Base-by-base conservation (phyloP, 805 yeast species). In the Suhomyces tanzawaensis region DNA sequence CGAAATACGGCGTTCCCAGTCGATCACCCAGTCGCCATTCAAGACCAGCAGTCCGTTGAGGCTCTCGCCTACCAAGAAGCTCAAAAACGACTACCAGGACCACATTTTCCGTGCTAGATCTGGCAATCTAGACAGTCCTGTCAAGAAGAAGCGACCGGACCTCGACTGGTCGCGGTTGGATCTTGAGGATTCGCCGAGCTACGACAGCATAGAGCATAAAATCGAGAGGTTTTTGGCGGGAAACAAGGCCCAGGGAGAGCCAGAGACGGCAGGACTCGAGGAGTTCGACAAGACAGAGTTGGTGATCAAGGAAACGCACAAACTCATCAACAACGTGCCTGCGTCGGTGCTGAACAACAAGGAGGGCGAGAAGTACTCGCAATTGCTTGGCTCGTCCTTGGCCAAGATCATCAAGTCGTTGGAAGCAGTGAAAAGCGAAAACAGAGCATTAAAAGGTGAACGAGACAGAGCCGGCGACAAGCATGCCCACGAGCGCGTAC, bases 241-340 rank as follows among this genome's bases (percentile, higher is more conserved):
- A n/a, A 18, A 29, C 16, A 18, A 16, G 4, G 30, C 17, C 12
- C 24, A 25, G 12, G 36, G 32, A 3, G 17, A 13, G 9, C n/a
- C 11, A 14, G 18, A 24, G 11, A 7, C n/a, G 9, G 9, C 16
- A 7, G 29, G 19, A 17, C 19, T 40, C 7, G 35, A 38, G 19
- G 47, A 40, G n/a, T 41, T 29, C 14, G 49, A 50, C 21, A 36
- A 44, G 13, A 45, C 53, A 5, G 62, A 58, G 24, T 40, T 57
- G 12, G 29, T 58, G 11, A 50, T 62, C 7, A 46, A 42, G 26
- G 59, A 62, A 40, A 59, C 68, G 5, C 66, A 62, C 39, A 51
- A 52, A 25, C 32, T 58, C 13, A 50, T 62, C 14, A 46, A 45
- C 16, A 49, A 49, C 14, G 37, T 61, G 6, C 65, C 67, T 1